phyloP scores from a whole-genome alignment of 352 stramenopile species.

The Phytopythium chamaehyphon region DNA sequence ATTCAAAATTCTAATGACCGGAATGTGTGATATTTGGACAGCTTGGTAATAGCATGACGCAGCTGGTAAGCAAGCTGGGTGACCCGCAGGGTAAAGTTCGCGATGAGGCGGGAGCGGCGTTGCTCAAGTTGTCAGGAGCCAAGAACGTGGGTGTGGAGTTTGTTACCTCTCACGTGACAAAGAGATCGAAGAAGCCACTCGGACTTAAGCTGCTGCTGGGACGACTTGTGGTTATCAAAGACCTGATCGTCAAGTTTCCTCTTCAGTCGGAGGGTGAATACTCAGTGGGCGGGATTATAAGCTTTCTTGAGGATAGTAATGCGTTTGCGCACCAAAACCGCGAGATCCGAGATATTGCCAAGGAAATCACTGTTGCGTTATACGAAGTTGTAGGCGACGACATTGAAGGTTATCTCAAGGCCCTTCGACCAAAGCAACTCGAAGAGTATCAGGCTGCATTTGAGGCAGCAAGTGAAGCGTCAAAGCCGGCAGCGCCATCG shows the following conservation, averaged over 20 bases:
- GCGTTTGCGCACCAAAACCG: constrained; percentile 84
- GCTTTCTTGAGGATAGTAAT: constrained; percentile 79
- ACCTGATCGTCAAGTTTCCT: constrained; percentile 52
- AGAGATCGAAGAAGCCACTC: constrained; percentile 71
- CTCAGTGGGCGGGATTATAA: constrained; percentile 61
- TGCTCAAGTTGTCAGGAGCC: constrained; percentile 40
- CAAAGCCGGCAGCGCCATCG: constrained; percentile 19
- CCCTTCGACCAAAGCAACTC: constrained; percentile 84
- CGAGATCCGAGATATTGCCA: constrained; percentile 86
- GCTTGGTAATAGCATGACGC: constrained; percentile 72
- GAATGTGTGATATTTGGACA: constrained; percentile 15
- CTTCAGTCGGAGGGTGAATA: constrained; percentile 43
- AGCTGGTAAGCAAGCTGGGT: constrained; percentile 76
- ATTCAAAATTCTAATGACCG: not conserved
- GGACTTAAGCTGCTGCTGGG: constrained; percentile 70
- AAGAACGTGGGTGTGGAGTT: constrained; percentile 70
- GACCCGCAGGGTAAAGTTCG: constrained; percentile 70
- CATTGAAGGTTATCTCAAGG: constrained; percentile 76
- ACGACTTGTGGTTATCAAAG: constrained; percentile 55
- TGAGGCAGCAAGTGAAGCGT: constrained; percentile 40
- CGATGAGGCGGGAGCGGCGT: constrained; percentile 48
- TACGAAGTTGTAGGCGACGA: constrained; percentile 56
- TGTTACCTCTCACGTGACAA: constrained; percentile 55
- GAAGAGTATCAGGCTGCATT: constrained; percentile 91
- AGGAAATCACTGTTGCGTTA: constrained; percentile 80